Percentiles rank a stretch among this genome's conserved stretches.
These are phyloP conservation scores for Penicillium hordei DNA, from an alignment of 2,329 filamentous ascomycete species.

Conservation along the genomic window DNA sequence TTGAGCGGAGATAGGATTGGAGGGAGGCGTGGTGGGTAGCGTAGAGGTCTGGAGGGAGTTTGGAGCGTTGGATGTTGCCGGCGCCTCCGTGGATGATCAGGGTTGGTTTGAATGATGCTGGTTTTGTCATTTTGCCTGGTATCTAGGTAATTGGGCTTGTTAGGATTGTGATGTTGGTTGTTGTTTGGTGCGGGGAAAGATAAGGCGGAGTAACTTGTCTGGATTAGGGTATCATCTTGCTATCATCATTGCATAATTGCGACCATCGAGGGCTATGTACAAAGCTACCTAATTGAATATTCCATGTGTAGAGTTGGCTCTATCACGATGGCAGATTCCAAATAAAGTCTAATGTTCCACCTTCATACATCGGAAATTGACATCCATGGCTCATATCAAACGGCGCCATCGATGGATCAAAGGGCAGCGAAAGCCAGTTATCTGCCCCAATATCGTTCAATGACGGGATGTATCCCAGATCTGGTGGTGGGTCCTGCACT, in stretches of 20 bases:
- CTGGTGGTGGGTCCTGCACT: slow-evolving; percentile 28
- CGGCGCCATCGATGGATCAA: slow-evolving; percentile 47
- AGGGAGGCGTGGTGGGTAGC: slow-evolving; percentile 60
- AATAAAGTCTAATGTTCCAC: slow-evolving; percentile 44
- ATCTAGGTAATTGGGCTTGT: too few relatives aligned
- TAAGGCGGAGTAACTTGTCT: slow-evolving; percentile 13
- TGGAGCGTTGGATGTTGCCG: slow-evolving; percentile 64
- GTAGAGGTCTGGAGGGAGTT: slow-evolving; percentile 60
- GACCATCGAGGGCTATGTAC: neutral
- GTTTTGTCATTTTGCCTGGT: neutral
- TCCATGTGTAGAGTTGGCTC: neutral
- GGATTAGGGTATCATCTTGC: slow-evolving; percentile 13
- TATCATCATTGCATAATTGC: neutral
- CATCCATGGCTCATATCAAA: slow-evolving; percentile 41
- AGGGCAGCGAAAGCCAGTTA: slow-evolving; percentile 46
- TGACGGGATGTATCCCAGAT: slow-evolving; percentile 31
- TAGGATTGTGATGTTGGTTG: neutral
- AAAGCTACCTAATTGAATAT: neutral
- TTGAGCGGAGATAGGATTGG: slow-evolving; percentile 58
- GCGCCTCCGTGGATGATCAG: slow-evolving; percentile 73
- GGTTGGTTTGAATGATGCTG: slow-evolving; percentile 50
- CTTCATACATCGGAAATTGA: slow-evolving; percentile 43
- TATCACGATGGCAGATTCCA: slow-evolving; percentile 44
- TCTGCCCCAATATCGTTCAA: slow-evolving; percentile 36
- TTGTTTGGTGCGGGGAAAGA: slow-evolving; percentile 15